Evolutionary conservation across 345 rosid genomes (phyloP).

Genomic region (Eucalyptus tenuipes): DNA sequence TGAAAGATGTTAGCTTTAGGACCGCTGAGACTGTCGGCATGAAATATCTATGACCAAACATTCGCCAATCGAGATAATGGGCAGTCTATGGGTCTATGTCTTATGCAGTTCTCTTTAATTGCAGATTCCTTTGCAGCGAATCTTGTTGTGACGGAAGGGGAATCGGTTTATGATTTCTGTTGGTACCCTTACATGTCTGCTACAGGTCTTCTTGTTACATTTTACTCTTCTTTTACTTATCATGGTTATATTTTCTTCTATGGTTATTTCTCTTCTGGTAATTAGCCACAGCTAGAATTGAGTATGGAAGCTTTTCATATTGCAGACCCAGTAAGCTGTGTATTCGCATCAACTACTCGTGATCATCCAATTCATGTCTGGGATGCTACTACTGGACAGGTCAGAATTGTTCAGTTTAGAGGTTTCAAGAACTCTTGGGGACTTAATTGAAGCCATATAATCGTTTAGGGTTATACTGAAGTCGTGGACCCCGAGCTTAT

Average conservation of each 20-base stretch:
- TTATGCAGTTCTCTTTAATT: background rate
- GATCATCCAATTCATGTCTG: conserved; percentile 99
- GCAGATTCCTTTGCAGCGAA: conserved; percentile 70
- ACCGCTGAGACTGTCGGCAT: background rate
- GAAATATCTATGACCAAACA: background rate
- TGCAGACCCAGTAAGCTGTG: conserved; percentile 79
- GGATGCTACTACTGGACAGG: conserved; percentile 94
- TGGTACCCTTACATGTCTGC: conserved; percentile 95
- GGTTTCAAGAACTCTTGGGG: background rate
- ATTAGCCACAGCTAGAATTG: background rate
- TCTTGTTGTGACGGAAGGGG: conserved; percentile 68
- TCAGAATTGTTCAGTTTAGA: conserved; percentile 5
- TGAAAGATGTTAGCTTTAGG: background rate
- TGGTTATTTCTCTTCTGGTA: background rate
- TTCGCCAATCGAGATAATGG: background rate
- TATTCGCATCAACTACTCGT: conserved; percentile 73
- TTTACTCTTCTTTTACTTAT: background rate
- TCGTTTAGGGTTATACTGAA: background rate
- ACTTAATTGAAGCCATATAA: background rate
- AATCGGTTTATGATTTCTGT: conserved; percentile 82
- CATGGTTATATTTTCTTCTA: background rate
- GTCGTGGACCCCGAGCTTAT: background rate
- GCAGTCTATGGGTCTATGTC: background rate
- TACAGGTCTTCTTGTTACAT: conserved; percentile 40
- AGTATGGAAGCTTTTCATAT: background rate